Conservation (phyloP, 2,329 filamentous ascomycete genomes). For the Aspergillus melleus region DNA sequence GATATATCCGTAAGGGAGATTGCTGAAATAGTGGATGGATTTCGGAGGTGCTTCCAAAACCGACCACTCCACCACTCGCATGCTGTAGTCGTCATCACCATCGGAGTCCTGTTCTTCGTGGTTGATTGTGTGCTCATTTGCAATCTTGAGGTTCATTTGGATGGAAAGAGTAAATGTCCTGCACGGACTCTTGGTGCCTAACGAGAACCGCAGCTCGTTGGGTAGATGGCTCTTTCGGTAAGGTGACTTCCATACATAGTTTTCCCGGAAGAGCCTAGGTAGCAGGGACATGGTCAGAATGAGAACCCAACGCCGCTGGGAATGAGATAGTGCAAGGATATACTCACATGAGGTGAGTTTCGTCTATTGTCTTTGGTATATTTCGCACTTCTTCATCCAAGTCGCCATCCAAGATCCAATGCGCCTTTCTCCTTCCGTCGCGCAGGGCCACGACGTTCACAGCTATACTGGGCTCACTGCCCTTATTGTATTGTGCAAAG, state of each 20-base stretch:
- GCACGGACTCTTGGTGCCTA: slow-evolving; percentile 15
- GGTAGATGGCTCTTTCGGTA: slow-evolving; percentile 10
- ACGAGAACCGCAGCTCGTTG: slow-evolving; percentile 12
- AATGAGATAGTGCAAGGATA: background rate
- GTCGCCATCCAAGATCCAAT: slow-evolving; percentile 7
- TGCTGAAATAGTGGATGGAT: slow-evolving; percentile 16
- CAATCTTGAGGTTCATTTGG: slow-evolving; percentile 6
- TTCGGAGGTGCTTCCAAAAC: slow-evolving; percentile 15
- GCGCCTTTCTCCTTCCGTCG: slow-evolving; percentile 8
- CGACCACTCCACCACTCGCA: slow-evolving; percentile 14
- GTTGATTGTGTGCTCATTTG: background rate
- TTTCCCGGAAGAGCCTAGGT: slow-evolving; percentile 15
- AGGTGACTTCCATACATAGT: slow-evolving; percentile 12
- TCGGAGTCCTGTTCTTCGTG: background rate
- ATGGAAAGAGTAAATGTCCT: slow-evolving; percentile 18
- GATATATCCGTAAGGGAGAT: slow-evolving; percentile 15
- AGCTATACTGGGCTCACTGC: slow-evolving; percentile 5
- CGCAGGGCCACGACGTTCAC: slow-evolving; percentile 8
- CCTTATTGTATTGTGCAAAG: background rate
- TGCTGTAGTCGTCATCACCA: background rate
- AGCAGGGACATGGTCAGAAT: background rate
- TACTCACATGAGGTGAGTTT: slow-evolving; percentile 16
- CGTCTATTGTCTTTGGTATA: slow-evolving; percentile 9
- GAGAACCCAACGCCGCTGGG: background rate
- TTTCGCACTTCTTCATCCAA: slow-evolving; percentile 3